Percentiles rank a stretch among this genome's conserved stretches.
phyloP scores from a whole-genome alignment of 176 grass and related monocot genomes.

The Pontederia crassipes region DNA sequence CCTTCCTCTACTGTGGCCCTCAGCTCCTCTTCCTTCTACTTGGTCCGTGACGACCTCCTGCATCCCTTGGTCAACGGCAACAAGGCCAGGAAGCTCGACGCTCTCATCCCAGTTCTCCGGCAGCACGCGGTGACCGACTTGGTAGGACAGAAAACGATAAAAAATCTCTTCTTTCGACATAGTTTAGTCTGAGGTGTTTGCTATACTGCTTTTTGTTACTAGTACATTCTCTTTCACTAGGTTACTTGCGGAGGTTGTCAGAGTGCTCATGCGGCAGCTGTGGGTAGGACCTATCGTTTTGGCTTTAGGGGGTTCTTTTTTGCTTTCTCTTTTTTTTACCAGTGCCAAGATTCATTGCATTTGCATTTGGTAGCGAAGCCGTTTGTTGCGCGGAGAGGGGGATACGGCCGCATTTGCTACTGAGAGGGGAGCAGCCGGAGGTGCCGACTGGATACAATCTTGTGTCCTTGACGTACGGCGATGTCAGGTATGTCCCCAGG shows the following conservation, averaged over 20 bases:
- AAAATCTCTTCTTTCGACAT: too few relatives aligned
- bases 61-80: slow-evolving; percentile 85
- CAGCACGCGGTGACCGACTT: slow-evolving; percentile 27
- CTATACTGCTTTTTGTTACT: too few relatives aligned
- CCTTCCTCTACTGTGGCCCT: slow-evolving; percentile 10
- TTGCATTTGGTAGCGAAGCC: slow-evolving; percentile 25
- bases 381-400: slow-evolving; percentile 66
- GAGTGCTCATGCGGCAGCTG: slow-evolving; percentile 76
- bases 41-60: slow-evolving; percentile 75
- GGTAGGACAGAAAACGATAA: background rate
- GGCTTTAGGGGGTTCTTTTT: background rate
- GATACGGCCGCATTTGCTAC: slow-evolving; percentile 59
- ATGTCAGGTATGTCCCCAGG: slow-evolving; percentile 40
- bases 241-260: slow-evolving; percentile 85
- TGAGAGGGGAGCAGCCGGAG: slow-evolving; percentile 70
- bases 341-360: background rate
- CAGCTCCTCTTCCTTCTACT: slow-evolving; percentile 24
- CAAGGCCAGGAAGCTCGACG: slow-evolving; percentile 91
- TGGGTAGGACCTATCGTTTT: slow-evolving; percentile 32
- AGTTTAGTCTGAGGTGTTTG: too few relatives aligned
- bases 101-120: slow-evolving; percentile 57
- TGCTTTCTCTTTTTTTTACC: background rate
- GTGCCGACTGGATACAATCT: slow-evolving; percentile 83
- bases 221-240: slow-evolving; percentile 16
- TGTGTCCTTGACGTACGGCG: slow-evolving; percentile 68